Base-by-base conservation (phyloP, 176 grass and related monocot species). In the Puccinellia tenuiflora region DNA sequence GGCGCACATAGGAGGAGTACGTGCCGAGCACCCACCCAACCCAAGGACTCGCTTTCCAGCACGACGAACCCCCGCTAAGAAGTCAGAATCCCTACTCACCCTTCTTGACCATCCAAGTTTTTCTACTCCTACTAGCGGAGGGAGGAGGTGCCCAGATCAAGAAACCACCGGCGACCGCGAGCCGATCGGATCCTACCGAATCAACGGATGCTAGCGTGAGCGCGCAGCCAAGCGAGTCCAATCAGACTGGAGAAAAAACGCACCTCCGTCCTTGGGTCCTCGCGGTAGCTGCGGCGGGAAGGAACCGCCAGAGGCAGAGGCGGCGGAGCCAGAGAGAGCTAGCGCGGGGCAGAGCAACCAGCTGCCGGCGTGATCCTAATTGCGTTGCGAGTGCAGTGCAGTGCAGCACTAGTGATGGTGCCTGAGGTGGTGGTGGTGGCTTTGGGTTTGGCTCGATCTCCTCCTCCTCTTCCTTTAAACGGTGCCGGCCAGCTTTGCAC, bases 401-500 rank as follows among this genome's bases (percentile, higher is more conserved):
- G 59, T 79, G 69, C 82, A 13, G 75, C 65, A 75, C 73, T 68
- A 21, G 82, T 28, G 84, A 34, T 46, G 43, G 62, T 86, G 79
- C 59, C 51, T 50, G 88, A 56, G 82, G 55, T 72, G 56, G 83
- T 42, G 77, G 21, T 78, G 62, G 51, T 77, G 88, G 28, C 37
- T 40, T 71, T 45, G 39, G 39, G 68, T 77, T 59, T 75, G 69
- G 81, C 81, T 83, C 67, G 75, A 83, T 79, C 81, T 6, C 67
- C 25, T 30, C 69, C 40, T 25, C 68, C 66, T 8, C 42, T 63
- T 67, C 47, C 50, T 92, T 90, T 91, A 90, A 94, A 91, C 84
- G 92, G 90, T 90, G 77, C 62, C 84, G 82, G 63, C 81, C 81
- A 84, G 87, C 90, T 90, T 90, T 88, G 92, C 51, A 74, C 83